Evolutionary conservation across 2,329 filamentous ascomycete species (phyloP).

Genomic region (Boeremia exigua): DNA sequence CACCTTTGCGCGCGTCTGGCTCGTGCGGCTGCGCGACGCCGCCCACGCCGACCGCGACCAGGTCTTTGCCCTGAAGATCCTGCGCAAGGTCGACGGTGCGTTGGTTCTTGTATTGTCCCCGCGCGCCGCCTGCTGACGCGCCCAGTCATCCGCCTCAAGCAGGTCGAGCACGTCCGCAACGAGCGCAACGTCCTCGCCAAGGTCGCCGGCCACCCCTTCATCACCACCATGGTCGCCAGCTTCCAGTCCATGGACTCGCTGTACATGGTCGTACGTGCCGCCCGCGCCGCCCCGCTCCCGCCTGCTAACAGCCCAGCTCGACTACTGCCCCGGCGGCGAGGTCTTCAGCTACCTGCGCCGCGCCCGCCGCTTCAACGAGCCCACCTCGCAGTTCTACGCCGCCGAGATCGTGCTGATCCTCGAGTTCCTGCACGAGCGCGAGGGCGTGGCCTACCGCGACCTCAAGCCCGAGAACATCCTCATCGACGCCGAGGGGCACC

Average conservation of each 20-base stretch:
- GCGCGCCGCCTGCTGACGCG: not conserved
- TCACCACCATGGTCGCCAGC: constrained; percentile 77
- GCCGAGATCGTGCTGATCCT: constrained; percentile 84
- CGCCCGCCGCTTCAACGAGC: constrained; percentile 78
- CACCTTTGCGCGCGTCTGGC: constrained; percentile 82
- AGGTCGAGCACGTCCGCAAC: constrained; percentile 85
- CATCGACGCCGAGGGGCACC: constrained; percentile 77
- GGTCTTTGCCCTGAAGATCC: constrained; percentile 82
- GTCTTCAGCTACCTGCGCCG: constrained; percentile 83
- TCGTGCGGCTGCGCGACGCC: constrained; percentile 68
- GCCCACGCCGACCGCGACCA: constrained; percentile 62
- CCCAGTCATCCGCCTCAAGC: constrained; percentile 78
- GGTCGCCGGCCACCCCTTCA: constrained; percentile 82
- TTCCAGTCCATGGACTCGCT: constrained; percentile 81
- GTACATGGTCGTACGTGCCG: constrained; percentile 70
- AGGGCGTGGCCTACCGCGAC: constrained; percentile 82
- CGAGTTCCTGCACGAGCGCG: constrained; percentile 79
- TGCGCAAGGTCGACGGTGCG: constrained; percentile 65
- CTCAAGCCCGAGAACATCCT: constrained; percentile 84
- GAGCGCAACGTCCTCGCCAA: constrained; percentile 79
- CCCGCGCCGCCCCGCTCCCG: not conserved
- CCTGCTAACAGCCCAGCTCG: constrained; percentile 58
- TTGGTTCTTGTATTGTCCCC: not conserved
- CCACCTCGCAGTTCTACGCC: constrained; percentile 79
- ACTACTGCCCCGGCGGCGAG: constrained; percentile 84